Percentiles rank a stretch among this genome's conserved stretches.
phyloP scores from a whole-genome alignment of 805 yeast genomes.

The Kazachstania taianensis region DNA sequence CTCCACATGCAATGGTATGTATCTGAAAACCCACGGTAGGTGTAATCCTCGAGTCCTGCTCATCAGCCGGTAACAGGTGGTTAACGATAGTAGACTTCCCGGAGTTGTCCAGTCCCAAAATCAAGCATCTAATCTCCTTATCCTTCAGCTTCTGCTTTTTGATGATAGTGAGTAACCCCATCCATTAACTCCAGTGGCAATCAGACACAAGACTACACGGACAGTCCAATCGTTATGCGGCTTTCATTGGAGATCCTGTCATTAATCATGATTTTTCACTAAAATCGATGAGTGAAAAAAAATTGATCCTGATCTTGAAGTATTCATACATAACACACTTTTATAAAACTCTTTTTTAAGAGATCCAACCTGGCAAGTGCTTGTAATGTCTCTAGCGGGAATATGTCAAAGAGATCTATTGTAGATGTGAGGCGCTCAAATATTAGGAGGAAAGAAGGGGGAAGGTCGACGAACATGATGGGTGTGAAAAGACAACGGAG shows the following conservation, averaged over 20 bases:
- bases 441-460: conserved; percentile 1
- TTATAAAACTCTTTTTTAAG: too few relatives aligned
- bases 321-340: too few relatives aligned
- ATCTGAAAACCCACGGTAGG: conserved; percentile 92
- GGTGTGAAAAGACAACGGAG: conserved; percentile 17
- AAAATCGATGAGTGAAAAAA: too few relatives aligned
- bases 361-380: too few relatives aligned
- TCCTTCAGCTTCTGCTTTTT: conserved; percentile 77
- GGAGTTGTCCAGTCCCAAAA: conserved; percentile 81
- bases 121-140: conserved; percentile 59
- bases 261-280: too few relatives aligned
- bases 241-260: too few relatives aligned
- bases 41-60: conserved; percentile 39
- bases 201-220: too few relatives aligned
- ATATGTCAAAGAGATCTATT: conserved; percentile 10
- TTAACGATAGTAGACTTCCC: conserved; percentile 85
- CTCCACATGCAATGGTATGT: conserved; percentile 42
- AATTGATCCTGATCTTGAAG: too few relatives aligned
- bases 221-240: too few relatives aligned
- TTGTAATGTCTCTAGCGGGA: too few relatives aligned
- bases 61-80: conserved; percentile 32
- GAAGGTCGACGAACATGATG: background rate
- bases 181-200: conserved; percentile 17
- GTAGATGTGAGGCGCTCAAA: conserved; percentile 12
- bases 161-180: conserved; percentile 78